A percentile compares a stretch with the other conserved stretches of the same genome.
Conservation (phyloP, 1,139 yeast genomes). For the Geotrichum bryndzae region DNA sequence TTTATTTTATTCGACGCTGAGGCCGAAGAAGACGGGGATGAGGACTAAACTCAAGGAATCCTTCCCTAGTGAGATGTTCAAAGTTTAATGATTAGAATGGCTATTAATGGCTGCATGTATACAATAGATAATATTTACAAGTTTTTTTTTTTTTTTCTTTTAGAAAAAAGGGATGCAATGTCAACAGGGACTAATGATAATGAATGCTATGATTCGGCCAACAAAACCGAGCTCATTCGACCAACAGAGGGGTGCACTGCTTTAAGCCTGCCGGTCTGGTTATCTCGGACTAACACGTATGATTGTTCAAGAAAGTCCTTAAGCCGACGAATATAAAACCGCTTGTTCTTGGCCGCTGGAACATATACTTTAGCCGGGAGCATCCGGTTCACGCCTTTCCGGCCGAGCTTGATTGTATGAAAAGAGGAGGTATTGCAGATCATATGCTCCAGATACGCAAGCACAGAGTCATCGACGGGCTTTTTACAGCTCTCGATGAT, state of each 20-base stretch:
- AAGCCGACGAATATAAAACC: constrained; percentile 23
- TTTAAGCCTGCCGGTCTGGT: constrained; percentile 11
- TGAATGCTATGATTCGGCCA: constrained; percentile 5
- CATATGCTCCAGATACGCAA: constrained; percentile 20
- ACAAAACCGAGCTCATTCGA: neutral
- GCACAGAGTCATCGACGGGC: constrained; percentile 22
- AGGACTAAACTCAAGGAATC: constrained; percentile 14
- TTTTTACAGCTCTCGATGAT: constrained; percentile 18
- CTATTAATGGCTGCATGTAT: neutral
- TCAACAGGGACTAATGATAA: neutral
- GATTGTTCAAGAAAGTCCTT: constrained; percentile 1
- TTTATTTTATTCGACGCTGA: constrained; percentile 26
- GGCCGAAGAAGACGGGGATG: constrained; percentile 18
- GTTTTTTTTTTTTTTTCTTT: too few species aligned
- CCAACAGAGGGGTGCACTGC: constrained; percentile 7
- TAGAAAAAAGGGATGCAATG: neutral
- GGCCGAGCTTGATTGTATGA: neutral
- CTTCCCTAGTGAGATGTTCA: neutral
- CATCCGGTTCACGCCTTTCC: constrained; percentile 5
- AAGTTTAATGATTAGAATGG: neutral
- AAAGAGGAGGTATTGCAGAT: neutral
- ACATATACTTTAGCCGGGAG: neutral
- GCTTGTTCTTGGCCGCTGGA: neutral
- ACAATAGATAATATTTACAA: neutral
- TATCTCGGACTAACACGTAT: neutral